A percentile compares a stretch with the other conserved stretches of the same genome.
phyloP scores from a whole-genome alignment of 1,284 basidiomycete species.

The Trichosporon ovoides region DNA sequence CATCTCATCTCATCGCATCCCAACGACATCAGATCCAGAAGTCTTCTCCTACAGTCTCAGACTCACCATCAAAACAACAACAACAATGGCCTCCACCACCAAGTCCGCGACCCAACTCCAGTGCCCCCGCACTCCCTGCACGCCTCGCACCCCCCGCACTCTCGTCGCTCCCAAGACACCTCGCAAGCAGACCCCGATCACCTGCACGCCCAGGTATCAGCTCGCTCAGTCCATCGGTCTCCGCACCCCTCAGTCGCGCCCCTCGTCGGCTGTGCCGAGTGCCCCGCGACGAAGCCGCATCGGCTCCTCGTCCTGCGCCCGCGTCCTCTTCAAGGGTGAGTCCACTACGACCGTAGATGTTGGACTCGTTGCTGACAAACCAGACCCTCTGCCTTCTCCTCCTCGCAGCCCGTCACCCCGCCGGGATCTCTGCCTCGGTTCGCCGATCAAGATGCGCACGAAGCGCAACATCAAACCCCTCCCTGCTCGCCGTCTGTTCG shows the following conservation, averaged over 20 bases:
- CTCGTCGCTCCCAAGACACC: background rate
- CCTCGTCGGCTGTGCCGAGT: background rate
- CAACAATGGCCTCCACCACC: background rate
- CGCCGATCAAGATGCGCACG: background rate
- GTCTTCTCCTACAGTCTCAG: no score
- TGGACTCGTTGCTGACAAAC: background rate
- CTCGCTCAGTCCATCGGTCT: background rate
- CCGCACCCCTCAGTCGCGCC: background rate
- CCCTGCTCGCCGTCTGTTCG: background rate
- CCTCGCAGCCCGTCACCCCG: background rate
- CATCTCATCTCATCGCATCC: no score
- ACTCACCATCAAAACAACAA: background rate
- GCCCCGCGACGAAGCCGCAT: background rate
- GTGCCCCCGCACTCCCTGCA: background rate
- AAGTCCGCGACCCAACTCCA: no score
- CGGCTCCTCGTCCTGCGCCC: background rate
- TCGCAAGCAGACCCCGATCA: background rate
- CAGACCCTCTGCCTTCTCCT: background rate
- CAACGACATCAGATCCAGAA: no score
- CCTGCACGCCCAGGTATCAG: background rate
- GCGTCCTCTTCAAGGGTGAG: slow-evolving; percentile 3
- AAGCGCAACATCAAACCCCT: background rate
- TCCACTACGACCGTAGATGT: no score
- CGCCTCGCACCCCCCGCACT: background rate
- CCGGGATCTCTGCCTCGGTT: background rate